These are phyloP conservation scores for Aureobasidium sp. DNA, from an alignment of 2,329 filamentous ascomycete genomes.

Conservation along the genomic window DNA sequence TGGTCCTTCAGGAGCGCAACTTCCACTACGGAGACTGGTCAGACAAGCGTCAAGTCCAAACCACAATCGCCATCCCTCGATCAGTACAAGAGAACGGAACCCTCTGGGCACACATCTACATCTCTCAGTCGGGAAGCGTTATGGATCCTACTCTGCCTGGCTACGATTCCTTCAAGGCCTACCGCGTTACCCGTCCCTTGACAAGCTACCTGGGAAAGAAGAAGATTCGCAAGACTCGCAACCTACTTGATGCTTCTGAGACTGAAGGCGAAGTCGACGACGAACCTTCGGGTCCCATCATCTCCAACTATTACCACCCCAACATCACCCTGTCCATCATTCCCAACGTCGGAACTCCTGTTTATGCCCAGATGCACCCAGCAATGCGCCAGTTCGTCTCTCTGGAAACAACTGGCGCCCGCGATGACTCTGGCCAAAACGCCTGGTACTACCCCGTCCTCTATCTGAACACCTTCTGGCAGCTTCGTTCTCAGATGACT, in stretches of 20 bases:
- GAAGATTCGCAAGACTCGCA: constrained; percentile 79
- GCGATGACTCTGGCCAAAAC: constrained; percentile 77
- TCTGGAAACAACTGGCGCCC: constrained; percentile 69
- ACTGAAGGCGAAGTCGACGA: constrained; percentile 43
- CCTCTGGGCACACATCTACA: constrained; percentile 88
- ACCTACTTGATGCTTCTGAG: constrained; percentile 54
- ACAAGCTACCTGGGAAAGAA: constrained; percentile 90
- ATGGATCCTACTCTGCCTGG: constrained; percentile 65
- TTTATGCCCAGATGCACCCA: constrained; percentile 59
- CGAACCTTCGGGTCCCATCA: constrained; percentile 54
- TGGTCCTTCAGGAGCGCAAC: constrained; percentile 70
- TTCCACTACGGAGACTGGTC: constrained; percentile 73
- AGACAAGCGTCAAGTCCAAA: constrained; percentile 69
- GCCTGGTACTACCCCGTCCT: constrained; percentile 90
- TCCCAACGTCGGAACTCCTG: constrained; percentile 65
- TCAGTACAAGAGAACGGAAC: constrained; percentile 86
- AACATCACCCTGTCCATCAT: constrained; percentile 88
- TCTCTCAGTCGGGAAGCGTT: constrained; percentile 65
- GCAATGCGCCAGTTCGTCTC: constrained; percentile 69
- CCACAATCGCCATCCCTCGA: constrained; percentile 66
- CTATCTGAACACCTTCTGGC: constrained; percentile 96
- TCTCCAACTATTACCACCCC: constrained; percentile 86
- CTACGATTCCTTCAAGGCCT: constrained; percentile 69
- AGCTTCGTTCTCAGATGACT: constrained; percentile 83
- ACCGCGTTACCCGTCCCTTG: constrained; percentile 75